Conservation (phyloP, 805 yeast genomes). For the Yamadazyma scolyti region DNA sequence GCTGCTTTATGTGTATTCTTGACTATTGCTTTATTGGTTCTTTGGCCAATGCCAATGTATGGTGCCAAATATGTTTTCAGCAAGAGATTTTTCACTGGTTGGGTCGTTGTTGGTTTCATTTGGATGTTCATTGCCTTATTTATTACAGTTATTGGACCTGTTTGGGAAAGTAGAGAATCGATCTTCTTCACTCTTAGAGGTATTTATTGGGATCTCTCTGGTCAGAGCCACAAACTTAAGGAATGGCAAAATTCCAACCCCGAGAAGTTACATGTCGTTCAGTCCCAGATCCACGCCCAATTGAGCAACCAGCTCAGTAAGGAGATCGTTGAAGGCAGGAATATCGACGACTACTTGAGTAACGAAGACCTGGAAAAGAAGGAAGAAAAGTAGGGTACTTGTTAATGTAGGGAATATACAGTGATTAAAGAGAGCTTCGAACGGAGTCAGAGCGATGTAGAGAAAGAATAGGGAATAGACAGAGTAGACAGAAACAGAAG, state of each 20-base stretch:
- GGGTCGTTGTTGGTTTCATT: constrained; percentile 78
- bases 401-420: no score
- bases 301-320: constrained; percentile 11
- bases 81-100: constrained; percentile 77
- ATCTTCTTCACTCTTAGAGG: constrained; percentile 67
- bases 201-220: constrained; percentile 79
- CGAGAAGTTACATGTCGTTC: constrained; percentile 71
- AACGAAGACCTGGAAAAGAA: constrained; percentile 14
- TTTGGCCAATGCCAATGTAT: constrained; percentile 96
- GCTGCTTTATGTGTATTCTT: constrained; percentile 56
- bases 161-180: constrained; percentile 70
- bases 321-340: constrained; percentile 23
- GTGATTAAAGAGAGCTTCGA: no score
- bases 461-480: no score
- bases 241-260: constrained; percentile 77
- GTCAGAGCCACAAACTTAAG: constrained; percentile 67
- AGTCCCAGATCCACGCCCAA: constrained; percentile 51
- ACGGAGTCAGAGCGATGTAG: no score
- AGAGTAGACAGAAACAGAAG: no score
- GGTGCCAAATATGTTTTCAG: constrained; percentile 76
- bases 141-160: constrained; percentile 64
- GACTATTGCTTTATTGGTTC: constrained; percentile 59
- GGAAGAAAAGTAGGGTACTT: no score
- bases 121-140: constrained; percentile 73
- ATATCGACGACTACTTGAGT: constrained; percentile 10